Evolutionary conservation across 768 basidiomycete genomes (phyloP), one percentile per base, ranked within the genome.

Genomic region (Tremella yokohamensis): DNA sequence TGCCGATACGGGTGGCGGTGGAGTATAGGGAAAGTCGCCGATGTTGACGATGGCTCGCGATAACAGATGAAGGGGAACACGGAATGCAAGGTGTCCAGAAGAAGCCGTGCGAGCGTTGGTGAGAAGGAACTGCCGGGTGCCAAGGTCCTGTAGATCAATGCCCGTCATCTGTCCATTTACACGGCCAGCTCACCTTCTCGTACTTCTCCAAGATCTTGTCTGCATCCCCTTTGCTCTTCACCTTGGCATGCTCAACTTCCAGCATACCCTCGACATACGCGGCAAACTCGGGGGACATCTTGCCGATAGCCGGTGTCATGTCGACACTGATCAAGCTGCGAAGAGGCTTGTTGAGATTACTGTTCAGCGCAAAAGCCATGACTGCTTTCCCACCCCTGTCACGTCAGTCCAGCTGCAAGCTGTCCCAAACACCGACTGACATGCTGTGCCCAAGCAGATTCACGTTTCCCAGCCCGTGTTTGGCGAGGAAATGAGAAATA

Each of bases 391-490:
- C 90, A 51, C 90, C 90, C 89, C 88, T 90, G n/a, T 2, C 4
- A 52, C 57, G 38, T 69, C 8, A n/a, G 49, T 40, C 51, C 22
- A 19, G 15, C 22, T 38, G 8, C 39, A 6, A 18, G 7, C n/a
- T 19, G n/a, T 47, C 9, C 0, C 6, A 3, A 19, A 2, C n/a
- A 52, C 4, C n/a, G 19, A 79, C 87, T 54, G 64, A 90, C 91
- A 94, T 92, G 1, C 90, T 93, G 73, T 94, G 92, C 0, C 92
- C 92, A 2, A 94, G 78, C 3, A 96, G 80, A 1, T 87, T 83
- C 16, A 92, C 81, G 16, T 86, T 79, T 11, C 45, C 54, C 24
- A 77, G 60, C 11, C 78, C 78, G 49, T 83, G 82, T 34, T 79
- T 77, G 16, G 78, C 66, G 58, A 88, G 82, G 69, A 91, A 90